phyloP scores from a whole-genome alignment of 1,284 basidiomycete species.

The Athelia psychrophila region DNA sequence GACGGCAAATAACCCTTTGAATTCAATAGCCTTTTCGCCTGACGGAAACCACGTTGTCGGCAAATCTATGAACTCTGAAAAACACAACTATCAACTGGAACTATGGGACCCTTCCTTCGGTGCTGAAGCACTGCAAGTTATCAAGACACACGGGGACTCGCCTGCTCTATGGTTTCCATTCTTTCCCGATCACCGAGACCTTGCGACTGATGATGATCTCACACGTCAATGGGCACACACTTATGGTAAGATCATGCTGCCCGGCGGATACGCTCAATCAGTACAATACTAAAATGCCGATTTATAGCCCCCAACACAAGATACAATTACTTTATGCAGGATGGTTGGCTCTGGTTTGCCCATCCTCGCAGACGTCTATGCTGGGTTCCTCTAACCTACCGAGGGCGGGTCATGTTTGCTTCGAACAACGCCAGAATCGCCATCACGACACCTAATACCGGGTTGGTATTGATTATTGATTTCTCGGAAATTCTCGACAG shows the following conservation, averaged over 20 bases:
- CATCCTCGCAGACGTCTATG: not conserved
- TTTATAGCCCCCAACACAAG: not conserved
- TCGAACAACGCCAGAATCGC: not conserved
- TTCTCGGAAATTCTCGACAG: not conserved
- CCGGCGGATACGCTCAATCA: not conserved
- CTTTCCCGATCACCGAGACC: no score
- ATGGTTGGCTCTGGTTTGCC: not conserved
- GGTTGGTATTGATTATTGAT: not conserved
- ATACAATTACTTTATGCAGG: not conserved
- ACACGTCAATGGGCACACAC: not conserved
- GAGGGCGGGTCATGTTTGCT: not conserved
- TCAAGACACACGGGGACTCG: no score
- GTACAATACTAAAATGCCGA: not conserved
- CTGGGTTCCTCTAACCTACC: not conserved
- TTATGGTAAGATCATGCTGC: not conserved
- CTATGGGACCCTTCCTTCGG: no score
- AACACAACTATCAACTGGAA: no score
- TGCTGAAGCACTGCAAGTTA: no score
- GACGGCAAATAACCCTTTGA: not conserved
- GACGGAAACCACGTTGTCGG: not conserved
- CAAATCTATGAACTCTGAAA: no score
- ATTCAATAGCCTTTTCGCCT: not conserved
- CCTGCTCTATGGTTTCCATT: no score
- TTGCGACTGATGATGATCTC: not conserved
- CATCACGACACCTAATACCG: not conserved